These are phyloP conservation scores for Botrytis fabae DNA, from an alignment of 2,329 filamentous ascomycete species.

Conservation along the genomic window DNA sequence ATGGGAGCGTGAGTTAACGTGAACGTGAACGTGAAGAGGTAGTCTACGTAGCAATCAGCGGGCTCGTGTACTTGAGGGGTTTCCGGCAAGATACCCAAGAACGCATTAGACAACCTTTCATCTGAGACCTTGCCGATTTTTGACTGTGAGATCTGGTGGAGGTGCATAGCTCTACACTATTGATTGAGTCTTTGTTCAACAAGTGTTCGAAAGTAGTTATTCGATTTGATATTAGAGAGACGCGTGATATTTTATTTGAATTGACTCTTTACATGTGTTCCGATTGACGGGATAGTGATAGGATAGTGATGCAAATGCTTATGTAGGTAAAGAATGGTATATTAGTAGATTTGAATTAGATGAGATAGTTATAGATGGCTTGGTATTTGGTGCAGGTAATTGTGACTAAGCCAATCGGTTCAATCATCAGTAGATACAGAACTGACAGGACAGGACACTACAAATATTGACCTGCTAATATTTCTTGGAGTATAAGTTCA, in stretches of 20 bases:
- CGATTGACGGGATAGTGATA: not conserved
- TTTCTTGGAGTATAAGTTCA: no score
- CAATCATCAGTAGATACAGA: not conserved
- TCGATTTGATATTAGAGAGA: not conserved
- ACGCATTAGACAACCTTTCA: rapidly evolving
- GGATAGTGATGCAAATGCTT: not conserved
- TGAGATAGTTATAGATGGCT: no score
- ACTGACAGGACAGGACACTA: no score
- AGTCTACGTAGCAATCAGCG: not conserved
- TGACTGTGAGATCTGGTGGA: not conserved
- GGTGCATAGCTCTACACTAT: no score
- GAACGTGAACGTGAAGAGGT: not conserved
- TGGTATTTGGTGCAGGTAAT: not conserved
- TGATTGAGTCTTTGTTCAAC: not conserved
- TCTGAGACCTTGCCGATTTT: not conserved
- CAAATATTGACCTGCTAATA: no score
- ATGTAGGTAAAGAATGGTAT: not conserved
- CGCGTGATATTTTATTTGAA: not conserved
- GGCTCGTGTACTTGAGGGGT: no score
- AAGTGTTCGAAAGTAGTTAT: not conserved
- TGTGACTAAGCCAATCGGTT: not conserved
- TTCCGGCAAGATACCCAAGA: not conserved
- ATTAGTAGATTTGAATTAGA: not conserved
- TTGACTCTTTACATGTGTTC: rapidly evolving
- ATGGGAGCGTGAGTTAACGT: not conserved